A percentile compares a stretch with the other conserved stretches of the same genome.
Conservation (phyloP, 257 asterid genomes). For the Solanum paucissectum region DNA sequence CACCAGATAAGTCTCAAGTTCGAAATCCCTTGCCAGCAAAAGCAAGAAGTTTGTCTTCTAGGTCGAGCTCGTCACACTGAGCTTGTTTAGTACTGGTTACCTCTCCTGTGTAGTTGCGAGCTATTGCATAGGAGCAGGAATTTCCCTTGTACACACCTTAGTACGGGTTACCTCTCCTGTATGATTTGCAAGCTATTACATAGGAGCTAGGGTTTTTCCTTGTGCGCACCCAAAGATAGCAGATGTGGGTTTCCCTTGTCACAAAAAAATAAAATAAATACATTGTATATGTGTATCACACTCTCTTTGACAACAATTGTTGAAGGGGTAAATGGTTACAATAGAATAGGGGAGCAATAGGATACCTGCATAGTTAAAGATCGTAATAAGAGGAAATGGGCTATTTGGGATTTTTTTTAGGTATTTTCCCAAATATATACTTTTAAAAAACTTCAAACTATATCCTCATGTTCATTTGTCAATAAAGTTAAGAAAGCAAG, state of each 20-base stretch:
- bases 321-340: neutral
- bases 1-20: neutral
- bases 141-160: neutral
- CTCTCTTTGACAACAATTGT: neutral
- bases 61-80: neutral
- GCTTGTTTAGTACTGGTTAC: neutral
- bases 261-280: neutral
- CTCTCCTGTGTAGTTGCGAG: neutral
- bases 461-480: neutral
- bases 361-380: neutral
- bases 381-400: neutral
- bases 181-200: neutral
- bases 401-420: neutral
- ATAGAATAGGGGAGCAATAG: neutral
- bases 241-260: neutral
- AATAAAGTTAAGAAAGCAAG: neutral
- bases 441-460: neutral
- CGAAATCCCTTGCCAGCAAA: neutral
- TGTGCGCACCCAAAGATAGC: rapidly evolving
- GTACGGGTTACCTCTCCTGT: neutral
- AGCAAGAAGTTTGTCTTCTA: no score
- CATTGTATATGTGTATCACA: neutral
- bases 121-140: neutral
- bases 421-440: neutral
- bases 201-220: rapidly evolving